phyloP scores from a whole-genome alignment of 345 rosid genomes.

The Aurinia saxatilis region DNA sequence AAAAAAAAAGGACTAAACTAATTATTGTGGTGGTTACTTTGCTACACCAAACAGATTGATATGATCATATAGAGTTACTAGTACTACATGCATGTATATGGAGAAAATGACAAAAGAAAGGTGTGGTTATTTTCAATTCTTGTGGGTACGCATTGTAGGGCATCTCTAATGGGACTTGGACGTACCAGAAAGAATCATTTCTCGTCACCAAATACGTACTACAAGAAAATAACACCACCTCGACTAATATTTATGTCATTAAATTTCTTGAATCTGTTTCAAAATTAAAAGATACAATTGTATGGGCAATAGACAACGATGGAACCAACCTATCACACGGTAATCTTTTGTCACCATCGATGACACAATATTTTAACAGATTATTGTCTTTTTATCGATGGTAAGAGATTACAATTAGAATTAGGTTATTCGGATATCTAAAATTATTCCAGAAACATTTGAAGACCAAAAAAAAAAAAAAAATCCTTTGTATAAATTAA shows the following conservation, averaged over 20 bases:
- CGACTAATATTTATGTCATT: not conserved
- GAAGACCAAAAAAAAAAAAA: no score
- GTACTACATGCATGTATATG: conserved; percentile 6
- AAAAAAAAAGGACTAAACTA: no score
- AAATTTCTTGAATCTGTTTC: conserved; percentile 1
- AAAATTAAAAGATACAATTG: not conserved
- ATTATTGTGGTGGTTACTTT: no score
- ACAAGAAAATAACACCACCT: not conserved
- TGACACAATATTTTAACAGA: not conserved
- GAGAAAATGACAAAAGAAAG: not conserved
- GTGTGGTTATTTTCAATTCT: conserved; percentile 6
- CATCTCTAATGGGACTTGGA: conserved; percentile 2
- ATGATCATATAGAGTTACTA: not conserved
- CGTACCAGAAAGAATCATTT: conserved; percentile 8
- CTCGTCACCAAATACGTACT: not conserved
- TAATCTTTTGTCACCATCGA: conserved; percentile 7
- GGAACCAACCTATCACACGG: not conserved
- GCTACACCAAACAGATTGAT: not conserved
- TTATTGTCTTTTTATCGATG: no score
- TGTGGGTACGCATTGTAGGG: conserved; percentile 12
- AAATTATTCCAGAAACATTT: no score
- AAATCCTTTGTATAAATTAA: no score
- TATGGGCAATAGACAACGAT: not conserved
- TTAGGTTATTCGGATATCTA: no score
- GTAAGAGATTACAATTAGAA: no score